Base-by-base conservation (phyloP, 352 stramenopile species). In the Phytopythium oedochilum region DNA sequence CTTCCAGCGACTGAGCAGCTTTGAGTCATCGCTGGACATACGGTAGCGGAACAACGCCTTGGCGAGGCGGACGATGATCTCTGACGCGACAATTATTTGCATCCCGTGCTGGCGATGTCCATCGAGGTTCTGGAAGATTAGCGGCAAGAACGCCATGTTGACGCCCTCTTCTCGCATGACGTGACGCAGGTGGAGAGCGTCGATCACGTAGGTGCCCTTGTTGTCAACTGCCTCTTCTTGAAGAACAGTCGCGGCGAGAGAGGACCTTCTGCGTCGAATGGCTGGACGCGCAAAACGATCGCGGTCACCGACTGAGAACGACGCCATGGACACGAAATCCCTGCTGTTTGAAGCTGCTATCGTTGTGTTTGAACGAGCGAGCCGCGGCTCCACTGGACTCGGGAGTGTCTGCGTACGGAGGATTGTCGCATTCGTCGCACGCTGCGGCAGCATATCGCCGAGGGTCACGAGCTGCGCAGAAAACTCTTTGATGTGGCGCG, bases 11-110 rank as follows among this genome's bases (percentile, higher is more conserved):
- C 63, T 86, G 4, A 57, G 70, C 0, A 66, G 61, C 11, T 65
- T 68, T 6, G 61, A 73, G 8, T 73, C 46, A 60, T 89, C 72
- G 39, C 84, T 75, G 1, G 80, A 62, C 50, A 90, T 64, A 9
- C 71, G 68, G 31, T 81, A 89, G 5, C 74, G 74, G 36, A 94
- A 89, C 9, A 92, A 39, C 1, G 75, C 81, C 60, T 92, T 94
- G 4, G 84, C 84, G 26, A 94, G 40, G 31, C 84, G 74, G 40
- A 75, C 66, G 28, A 94, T 44, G 22, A 94, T 90, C 36, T 91
- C 78, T 35, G 70, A 69, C 15, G 83, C 79, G 10, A 94, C 72
- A 7, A 94, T 57, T 12, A 80, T 61, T 39, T 65, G 56, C 8
- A 86, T 60, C 2, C 84, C 84, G 11, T 71, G 71, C 55, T 92